These are phyloP conservation scores for Sicyos baderoa DNA, from an alignment of 306 rosid species.

Conservation along the genomic window DNA sequence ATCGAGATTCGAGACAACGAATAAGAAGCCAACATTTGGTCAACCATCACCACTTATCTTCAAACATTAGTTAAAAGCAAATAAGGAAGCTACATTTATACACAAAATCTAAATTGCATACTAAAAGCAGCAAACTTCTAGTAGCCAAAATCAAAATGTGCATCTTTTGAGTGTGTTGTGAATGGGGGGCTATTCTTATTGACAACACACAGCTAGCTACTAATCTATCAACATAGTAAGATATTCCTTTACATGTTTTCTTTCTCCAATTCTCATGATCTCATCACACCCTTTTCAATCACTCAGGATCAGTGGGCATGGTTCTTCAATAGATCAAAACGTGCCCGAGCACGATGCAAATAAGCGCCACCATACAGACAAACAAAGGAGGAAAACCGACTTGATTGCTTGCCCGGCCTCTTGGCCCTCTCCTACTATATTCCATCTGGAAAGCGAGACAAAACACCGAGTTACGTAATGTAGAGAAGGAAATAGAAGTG, in stretches of 20 bases:
- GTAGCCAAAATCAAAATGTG: slow-evolving; percentile 4
- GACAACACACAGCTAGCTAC: slow-evolving; percentile 16
- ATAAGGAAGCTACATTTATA: background rate
- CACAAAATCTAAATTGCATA: slow-evolving; percentile 9
- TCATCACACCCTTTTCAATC: slow-evolving; percentile 18
- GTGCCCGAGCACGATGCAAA: slow-evolving; percentile 57
- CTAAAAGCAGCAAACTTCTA: slow-evolving; percentile 11
- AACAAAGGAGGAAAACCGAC: slow-evolving; percentile 70
- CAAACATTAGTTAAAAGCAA: background rate
- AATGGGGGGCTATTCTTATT: slow-evolving; percentile 9
- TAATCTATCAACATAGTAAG: slow-evolving; percentile 10
- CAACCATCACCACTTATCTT: background rate
- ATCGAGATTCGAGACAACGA: background rate
- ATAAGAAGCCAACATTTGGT: background rate
- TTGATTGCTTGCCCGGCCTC: slow-evolving; percentile 37
- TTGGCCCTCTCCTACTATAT: slow-evolving; percentile 32
- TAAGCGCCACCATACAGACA: slow-evolving; percentile 72
- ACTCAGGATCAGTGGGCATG: background rate
- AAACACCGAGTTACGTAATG: background rate
- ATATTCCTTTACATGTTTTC: slow-evolving; percentile 14
- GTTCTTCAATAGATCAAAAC: slow-evolving; percentile 38
- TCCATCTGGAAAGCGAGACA: slow-evolving; percentile 37
- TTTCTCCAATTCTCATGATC: slow-evolving; percentile 9
- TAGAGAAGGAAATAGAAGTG: background rate
- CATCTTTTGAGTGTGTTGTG: background rate